These are phyloP conservation scores for Chaetoceros muelleri DNA, from an alignment of 108 stramenopile species.

Conservation along the genomic window DNA sequence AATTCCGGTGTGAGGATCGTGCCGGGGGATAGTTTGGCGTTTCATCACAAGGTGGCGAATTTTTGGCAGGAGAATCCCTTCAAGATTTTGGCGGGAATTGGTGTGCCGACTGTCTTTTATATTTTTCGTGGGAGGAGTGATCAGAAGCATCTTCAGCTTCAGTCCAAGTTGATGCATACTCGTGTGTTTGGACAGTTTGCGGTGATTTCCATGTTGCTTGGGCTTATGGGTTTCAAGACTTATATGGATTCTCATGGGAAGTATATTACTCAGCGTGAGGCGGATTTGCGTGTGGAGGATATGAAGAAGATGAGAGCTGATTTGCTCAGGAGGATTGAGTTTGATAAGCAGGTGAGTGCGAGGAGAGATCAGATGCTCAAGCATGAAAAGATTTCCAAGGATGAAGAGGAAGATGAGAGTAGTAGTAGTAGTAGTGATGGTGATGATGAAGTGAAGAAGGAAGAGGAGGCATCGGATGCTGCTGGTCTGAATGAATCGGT, in stretches of 20 bases:
- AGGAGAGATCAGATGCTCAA: not conserved
- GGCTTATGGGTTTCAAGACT: constrained; percentile 73
- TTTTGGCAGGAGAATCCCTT: constrained; percentile 72
- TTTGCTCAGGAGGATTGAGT: constrained; percentile 36
- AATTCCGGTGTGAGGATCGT: constrained; percentile 62
- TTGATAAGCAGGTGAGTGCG: constrained; percentile 15
- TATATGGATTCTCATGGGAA: constrained; percentile 72
- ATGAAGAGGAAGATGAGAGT: too few species aligned
- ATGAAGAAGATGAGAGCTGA: constrained; percentile 44
- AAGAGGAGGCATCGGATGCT: too few species aligned
- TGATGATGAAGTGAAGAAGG: too few species aligned
- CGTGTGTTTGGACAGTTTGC: constrained; percentile 83
- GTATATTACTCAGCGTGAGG: constrained; percentile 60
- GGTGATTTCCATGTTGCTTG: constrained; percentile 52
- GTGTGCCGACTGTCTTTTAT: constrained; percentile 52
- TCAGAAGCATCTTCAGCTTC: constrained; percentile 50
- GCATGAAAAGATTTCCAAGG: not conserved
- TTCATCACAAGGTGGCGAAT: constrained; percentile 58
- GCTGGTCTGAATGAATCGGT: too few species aligned
- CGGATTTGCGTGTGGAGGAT: constrained; percentile 48
- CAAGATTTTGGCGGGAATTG: constrained; percentile 47
- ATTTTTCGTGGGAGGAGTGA: constrained; percentile 61
- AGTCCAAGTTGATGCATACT: constrained; percentile 70
- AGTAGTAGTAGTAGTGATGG: too few species aligned
- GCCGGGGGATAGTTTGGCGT: constrained; percentile 29